These are phyloP conservation scores for Coniochaeta sp. DNA, from an alignment of 2,329 filamentous ascomycete species.

Conservation along the genomic window DNA sequence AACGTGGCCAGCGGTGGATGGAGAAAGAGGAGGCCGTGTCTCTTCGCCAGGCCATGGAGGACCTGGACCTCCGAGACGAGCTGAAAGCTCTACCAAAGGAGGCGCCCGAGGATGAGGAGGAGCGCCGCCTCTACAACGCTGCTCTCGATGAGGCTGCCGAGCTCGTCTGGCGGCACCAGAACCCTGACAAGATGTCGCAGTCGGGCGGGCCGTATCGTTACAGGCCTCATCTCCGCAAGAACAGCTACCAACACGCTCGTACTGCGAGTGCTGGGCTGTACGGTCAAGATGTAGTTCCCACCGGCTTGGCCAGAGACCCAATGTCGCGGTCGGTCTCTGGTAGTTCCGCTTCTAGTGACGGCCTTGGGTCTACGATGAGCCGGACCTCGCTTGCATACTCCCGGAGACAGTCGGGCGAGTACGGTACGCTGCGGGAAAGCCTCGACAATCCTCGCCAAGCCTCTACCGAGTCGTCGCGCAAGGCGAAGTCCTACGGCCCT, in stretches of 20 bases:
- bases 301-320: conserved; percentile 36
- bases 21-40: conserved; percentile 71
- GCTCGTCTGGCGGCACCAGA: conserved; percentile 69
- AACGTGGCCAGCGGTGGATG: conserved; percentile 69
- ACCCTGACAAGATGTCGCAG: conserved; percentile 45
- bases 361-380: conserved; percentile 25
- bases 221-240: conserved; percentile 59
- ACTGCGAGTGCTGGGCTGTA: conserved; percentile 50
- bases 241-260: conserved; percentile 64
- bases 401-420: conserved; percentile 8
- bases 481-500: conserved; percentile 33
- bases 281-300: conserved; percentile 37
- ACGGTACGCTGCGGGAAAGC: conserved; percentile 21
- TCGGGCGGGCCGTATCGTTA: conserved; percentile 63
- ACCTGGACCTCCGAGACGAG: conserved; percentile 53
- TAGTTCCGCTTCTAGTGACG: conserved; percentile 44
- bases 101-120: conserved; percentile 41
- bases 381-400: conserved; percentile 20
- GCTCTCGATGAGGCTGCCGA: conserved; percentile 73
- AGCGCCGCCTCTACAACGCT: conserved; percentile 57
- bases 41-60: conserved; percentile 64
- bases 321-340: conserved; percentile 40
- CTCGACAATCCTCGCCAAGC: conserved; percentile 21
- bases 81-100: conserved; percentile 8
- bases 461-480: conserved; percentile 8